Evolutionary conservation across 495 filamentous ascomycete genomes (phyloP).

Genomic region (Penicillium waksmanii): DNA sequence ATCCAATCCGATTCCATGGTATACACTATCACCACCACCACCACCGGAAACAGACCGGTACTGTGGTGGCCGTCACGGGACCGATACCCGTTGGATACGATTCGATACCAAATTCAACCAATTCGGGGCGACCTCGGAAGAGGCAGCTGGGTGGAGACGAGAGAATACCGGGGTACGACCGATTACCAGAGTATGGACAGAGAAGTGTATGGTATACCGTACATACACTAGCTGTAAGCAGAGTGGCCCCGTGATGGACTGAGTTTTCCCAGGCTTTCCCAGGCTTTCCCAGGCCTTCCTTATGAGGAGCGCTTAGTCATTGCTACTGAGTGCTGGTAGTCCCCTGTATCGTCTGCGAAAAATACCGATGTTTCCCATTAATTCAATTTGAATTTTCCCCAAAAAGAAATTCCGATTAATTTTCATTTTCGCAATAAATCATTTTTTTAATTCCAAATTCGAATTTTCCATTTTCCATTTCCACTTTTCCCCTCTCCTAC

Average conservation of each 20-base stretch:
- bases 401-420: background rate
- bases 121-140: slow-evolving; percentile 36
- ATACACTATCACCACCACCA: background rate
- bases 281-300: too few relatives aligned
- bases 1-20: background rate
- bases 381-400: slow-evolving; percentile 1
- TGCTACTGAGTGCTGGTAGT: too few relatives aligned
- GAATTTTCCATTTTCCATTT: slow-evolving; percentile 17
- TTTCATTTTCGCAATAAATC: slow-evolving; percentile 2
- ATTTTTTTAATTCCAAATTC: slow-evolving; percentile 3
- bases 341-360: slow-evolving; percentile 22
- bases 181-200: slow-evolving; percentile 4
- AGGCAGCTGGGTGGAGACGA: background rate
- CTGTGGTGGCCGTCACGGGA: slow-evolving; percentile 11
- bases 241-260: slow-evolving; percentile 30
- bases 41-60: slow-evolving; percentile 36
- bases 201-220: too few relatives aligned
- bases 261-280: slow-evolving; percentile 36
- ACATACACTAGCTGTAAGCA: slow-evolving; percentile 6
- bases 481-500: slow-evolving; percentile 24
- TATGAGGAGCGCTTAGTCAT: too few relatives aligned
- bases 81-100: background rate
- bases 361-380: slow-evolving; percentile 25
- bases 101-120: background rate
- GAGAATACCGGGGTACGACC: slow-evolving; percentile 18